Percentiles rank a stretch among this genome's conserved stretches.
phyloP scores from a whole-genome alignment of 345 rosid species.

The Combretum micranthum region DNA sequence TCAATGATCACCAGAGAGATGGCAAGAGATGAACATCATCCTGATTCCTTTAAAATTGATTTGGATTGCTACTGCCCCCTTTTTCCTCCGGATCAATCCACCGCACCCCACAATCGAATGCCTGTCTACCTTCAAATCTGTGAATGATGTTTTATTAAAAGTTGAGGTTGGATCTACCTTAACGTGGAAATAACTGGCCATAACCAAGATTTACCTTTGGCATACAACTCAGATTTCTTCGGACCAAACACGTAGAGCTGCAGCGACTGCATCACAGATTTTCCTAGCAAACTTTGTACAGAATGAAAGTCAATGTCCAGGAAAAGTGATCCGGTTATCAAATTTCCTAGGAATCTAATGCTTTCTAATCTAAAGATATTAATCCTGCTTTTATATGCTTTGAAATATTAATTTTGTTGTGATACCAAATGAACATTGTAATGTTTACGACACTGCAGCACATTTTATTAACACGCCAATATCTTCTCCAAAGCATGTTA shows the following conservation, averaged over 20 bases:
- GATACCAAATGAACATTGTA: too few relatives aligned
- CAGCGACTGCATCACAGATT: constrained; percentile 43
- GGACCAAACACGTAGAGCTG: constrained; percentile 40
- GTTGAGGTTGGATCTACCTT: not conserved
- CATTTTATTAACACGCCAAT: too few relatives aligned
- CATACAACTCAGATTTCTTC: constrained; percentile 15
- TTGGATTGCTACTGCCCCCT: constrained; percentile 44
- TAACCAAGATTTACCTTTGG: constrained; percentile 19
- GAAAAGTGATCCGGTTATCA: too few relatives aligned
- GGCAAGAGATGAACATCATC: constrained; percentile 43
- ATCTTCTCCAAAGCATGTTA: too few relatives aligned
- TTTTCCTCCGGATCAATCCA: constrained; percentile 35
- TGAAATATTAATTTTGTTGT: too few relatives aligned
- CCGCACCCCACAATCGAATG: constrained; percentile 38
- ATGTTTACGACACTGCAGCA: too few relatives aligned
- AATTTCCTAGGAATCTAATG: too few relatives aligned
- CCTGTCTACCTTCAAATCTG: constrained; percentile 41
- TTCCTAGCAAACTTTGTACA: constrained; percentile 26
- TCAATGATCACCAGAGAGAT: constrained; percentile 37
- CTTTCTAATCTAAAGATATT: too few relatives aligned
- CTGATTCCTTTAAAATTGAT: constrained; percentile 36
- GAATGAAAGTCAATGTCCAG: too few relatives aligned
- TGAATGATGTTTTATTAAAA: not conserved
- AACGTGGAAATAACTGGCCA: not conserved
- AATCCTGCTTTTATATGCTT: too few relatives aligned